Evolutionary conservation across 2,329 filamentous ascomycete genomes (phyloP).

Genomic region (Pseudogymnoascus pannorum): DNA sequence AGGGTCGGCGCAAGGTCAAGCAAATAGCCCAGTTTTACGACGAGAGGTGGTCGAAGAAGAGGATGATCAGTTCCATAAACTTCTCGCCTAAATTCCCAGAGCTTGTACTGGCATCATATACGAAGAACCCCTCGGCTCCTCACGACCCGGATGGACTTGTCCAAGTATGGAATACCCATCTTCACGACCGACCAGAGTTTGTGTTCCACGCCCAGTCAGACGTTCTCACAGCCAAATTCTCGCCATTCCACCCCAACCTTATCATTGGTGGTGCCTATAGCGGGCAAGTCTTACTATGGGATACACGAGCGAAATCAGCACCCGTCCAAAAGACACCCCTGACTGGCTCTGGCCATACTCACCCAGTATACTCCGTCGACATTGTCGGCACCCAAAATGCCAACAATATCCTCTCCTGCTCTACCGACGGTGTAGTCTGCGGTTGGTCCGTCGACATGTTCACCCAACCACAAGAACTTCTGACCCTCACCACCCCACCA

Average conservation of each 20-base stretch:
- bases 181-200: constrained; percentile 91
- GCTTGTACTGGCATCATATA: constrained; percentile 88
- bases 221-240: constrained; percentile 91
- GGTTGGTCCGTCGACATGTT: constrained; percentile 98
- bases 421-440: constrained; percentile 92
- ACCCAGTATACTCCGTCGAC: constrained; percentile 90
- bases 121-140: constrained; percentile 90
- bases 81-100: constrained; percentile 96
- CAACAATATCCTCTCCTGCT: constrained; percentile 96
- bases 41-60: constrained; percentile 92
- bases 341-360: constrained; percentile 89
- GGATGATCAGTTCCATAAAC: constrained; percentile 91
- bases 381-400: constrained; percentile 98
- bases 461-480: constrained; percentile 87
- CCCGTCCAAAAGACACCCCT: constrained; percentile 95
- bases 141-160: constrained; percentile 90
- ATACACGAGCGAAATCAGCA: constrained; percentile 80
- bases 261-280: constrained; percentile 96
- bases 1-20: constrained; percentile 68
- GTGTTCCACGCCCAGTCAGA: constrained; percentile 95
- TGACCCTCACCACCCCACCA: constrained; percentile 78
- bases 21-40: constrained; percentile 93
- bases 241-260: constrained; percentile 94
- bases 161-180: constrained; percentile 94
- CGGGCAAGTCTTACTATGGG: constrained; percentile 94